These are phyloP conservation scores for Saururus chinensis DNA, from an alignment of 164 flowering plant species.

Conservation along the genomic window DNA sequence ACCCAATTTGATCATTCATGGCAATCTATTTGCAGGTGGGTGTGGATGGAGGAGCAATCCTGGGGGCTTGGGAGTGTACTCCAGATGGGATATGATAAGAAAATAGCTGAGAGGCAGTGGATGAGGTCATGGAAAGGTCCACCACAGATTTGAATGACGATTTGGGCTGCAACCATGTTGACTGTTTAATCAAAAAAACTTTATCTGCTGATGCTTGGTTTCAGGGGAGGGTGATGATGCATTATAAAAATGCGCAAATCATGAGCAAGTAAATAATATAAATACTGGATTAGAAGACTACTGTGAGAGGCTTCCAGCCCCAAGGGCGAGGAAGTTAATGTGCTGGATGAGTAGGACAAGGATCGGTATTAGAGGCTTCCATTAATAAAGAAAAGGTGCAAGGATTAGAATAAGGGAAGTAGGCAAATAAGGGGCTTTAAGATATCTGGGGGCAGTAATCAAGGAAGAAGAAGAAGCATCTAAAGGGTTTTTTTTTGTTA, in stretches of 20 bases:
- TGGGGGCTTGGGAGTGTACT: too few species aligned
- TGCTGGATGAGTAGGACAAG: slow-evolving; percentile 44
- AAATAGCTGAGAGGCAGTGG: too few species aligned
- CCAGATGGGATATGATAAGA: too few species aligned
- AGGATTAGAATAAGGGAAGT: slow-evolving; percentile 8
- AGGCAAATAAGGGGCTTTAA: slow-evolving; percentile 24
- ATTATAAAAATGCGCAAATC: slow-evolving; percentile 23
- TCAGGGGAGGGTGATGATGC: background rate
- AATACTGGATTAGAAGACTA: slow-evolving; percentile 13
- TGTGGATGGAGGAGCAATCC: too few species aligned
- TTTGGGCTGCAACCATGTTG: slow-evolving; percentile 45
- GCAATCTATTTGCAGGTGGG: too few species aligned
- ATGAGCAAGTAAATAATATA: background rate
- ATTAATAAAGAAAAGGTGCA: slow-evolving; percentile 23
- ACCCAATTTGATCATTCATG: too few species aligned
- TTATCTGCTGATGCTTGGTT: slow-evolving; percentile 20
- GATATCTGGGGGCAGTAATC: slow-evolving; percentile 7
- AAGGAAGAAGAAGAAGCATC: slow-evolving; percentile 34
- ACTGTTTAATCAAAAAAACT: too few species aligned
- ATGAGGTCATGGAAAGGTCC: too few species aligned
- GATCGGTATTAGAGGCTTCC: slow-evolving; percentile 44
- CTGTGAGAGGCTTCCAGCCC: slow-evolving; percentile 15
- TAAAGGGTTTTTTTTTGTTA: background rate
- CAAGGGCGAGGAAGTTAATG: slow-evolving; percentile 42
- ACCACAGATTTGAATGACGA: too few species aligned